Base-by-base conservation (phyloP, 192 early-diverging fungal genomes). In the Podochytrium sp. region DNA sequence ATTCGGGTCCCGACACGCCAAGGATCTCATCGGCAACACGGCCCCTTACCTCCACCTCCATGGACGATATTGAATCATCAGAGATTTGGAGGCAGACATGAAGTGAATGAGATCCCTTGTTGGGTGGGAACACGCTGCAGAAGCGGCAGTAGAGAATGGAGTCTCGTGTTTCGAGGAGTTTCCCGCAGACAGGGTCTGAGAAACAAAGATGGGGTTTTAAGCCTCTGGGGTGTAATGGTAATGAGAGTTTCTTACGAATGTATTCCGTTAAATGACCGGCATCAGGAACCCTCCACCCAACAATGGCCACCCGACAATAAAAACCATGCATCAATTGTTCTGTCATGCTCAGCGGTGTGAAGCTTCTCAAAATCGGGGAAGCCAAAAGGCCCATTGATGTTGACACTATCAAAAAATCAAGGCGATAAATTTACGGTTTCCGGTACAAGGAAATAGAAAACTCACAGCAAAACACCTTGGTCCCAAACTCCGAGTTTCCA, bases 11-110 rank as follows among this genome's bases (percentile, higher is more conserved):
- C 18, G 41, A 41, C 6, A 65, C 63, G 3, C 35, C 27, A 6
- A 65, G 42, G 4, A 65, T 7, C 42, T 65, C 63, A 25, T 65
- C 63, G 1, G 63, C 63, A 30, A 65, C 63, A 14, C 63, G 63
- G 18, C 35, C 27, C 1, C 42, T 38, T 27, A 43, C 63, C 14
- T 27, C 6, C 32, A 49, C 42, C 1, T 65, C 63, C 20, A 65
- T 27, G 7, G 7, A 29, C 25, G 6, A 4, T 27, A 4, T 25
- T 5, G 40, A 20, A 27, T 20, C 63, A 25, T 65, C 63, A 10
- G 10, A 5, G 63, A 65, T 41, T 12, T 25, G 23, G 42, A 65
- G 25, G n/a, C 12, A 47, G 23, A 41, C 12, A 6, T 34, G 20
- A 4, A 65, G 10, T 23, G 41, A 20, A 49, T 65, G 63, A 1